Evolutionary conservation across 495 filamentous ascomycete genomes (phyloP), one percentile per base, ranked within the genome.

Genomic region (Penicillium bovifimosum): DNA sequence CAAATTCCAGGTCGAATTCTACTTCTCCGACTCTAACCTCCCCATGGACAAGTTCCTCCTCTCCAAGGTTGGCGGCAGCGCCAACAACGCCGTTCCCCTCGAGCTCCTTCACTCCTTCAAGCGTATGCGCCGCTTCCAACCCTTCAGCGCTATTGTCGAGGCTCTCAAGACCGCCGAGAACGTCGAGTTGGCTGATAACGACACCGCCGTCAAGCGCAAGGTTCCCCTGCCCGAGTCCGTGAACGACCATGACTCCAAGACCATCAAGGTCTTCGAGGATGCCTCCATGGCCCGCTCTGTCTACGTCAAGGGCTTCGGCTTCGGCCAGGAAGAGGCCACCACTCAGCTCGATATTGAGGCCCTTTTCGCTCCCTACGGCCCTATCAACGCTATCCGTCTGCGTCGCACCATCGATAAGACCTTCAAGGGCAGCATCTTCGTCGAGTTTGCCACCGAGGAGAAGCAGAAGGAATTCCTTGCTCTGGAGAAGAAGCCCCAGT

Each of bases 381-480:
- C 86, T 6, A 80, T 86, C 55, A 88, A 89, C 50, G 78, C 80
- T n/a, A 85, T 98, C 53, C 90, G 91, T 55, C 85, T 97, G 41
- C 90, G 93, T 51, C 90, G 95, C 50, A 73, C 77, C n/a, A 53
- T 72, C 11, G 70, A 79, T 42, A 82, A 81, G 60, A 58, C 65
- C 18, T 97, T 96, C 80, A 98, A 98, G 77, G 88, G 89, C 35
- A 95, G 90, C 45, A 84, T 96, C 24, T 97, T 96, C 60, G 90
- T 96, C 45, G 91, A 96, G 70, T 97, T 96, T 65, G 75, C 74
- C 29, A 77, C 78, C 45, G 84, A 86, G 53, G 87, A 92, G 42
- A 79, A 81, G 20, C 83, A 86, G 58, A 75, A 90, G 62, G 78
- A 78, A 13, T 97, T 97, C 71, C 72, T 95, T 36, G 82, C 74